Evolutionary conservation across 2,329 filamentous ascomycete genomes (phyloP), one percentile per base, ranked within the genome.

Genomic region (Pseudofabraea citricarpa): DNA sequence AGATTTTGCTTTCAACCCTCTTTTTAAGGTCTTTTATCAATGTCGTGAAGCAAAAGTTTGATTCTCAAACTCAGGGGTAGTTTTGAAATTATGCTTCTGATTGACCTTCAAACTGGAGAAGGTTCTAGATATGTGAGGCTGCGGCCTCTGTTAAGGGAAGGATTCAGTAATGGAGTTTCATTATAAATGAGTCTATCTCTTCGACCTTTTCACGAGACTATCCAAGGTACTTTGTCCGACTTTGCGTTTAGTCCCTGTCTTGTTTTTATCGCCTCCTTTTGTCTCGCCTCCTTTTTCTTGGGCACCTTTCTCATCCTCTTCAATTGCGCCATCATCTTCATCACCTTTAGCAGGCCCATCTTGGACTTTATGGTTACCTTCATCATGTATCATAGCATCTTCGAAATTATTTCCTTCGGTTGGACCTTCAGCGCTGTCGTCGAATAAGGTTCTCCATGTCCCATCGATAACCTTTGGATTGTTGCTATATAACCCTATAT

Each of bases 401-500:
- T 49, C 37, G 26, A 53, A 50, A 8, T 5, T 46, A 21, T 48
- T 40, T 16, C 48, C 48, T 20, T 51, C 49, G 5, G 45, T 52
- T 2, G 47, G 38, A 4, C 54, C 61, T 41, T 64, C 60, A 0
- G 61, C 66, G 3, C 56, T 58, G 8, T 57, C 60, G 18, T 66
- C 66, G 41, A 78, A 77, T 31, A 73, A 48, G 22, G 64, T 57
- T 36, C 65, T 69, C 74, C 73, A 77, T 5, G 58, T 76, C 4
- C 84, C 85, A 52, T 85, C 73, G 37, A 79, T 57, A 2, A 86
- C 81, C 52, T 66, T 72, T 6, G 72, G 60, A 57, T 86, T 72
- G 49, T 84, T 71, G 0, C 86, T 85, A 54, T 83, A 73, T 19
- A 90, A 56, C 0, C 78, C 77, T 1, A 84, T 71, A 6, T 69